Evolutionary conservation across 2,329 filamentous ascomycete species (phyloP).

Genomic region (Arthrinium phaeospermum): DNA sequence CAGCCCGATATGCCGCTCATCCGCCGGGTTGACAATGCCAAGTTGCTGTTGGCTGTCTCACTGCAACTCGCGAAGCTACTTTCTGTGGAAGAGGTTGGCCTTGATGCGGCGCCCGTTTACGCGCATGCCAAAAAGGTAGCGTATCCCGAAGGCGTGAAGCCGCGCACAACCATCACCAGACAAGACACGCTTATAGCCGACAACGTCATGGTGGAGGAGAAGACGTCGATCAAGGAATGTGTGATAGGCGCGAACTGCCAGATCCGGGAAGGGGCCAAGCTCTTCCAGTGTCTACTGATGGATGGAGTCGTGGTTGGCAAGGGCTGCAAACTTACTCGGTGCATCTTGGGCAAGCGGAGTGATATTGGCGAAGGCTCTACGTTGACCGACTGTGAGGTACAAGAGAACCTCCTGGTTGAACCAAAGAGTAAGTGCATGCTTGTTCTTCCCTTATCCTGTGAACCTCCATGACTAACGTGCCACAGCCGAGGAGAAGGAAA

Average conservation of each 20-base stretch:
- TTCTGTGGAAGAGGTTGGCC: constrained; percentile 68
- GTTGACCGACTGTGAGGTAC: constrained; percentile 90
- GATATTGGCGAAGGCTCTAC: constrained; percentile 81
- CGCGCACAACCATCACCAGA: constrained; percentile 80
- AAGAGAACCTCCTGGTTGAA: constrained; percentile 86
- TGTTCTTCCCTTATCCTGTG: constrained; percentile 3
- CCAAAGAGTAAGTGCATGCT: constrained; percentile 65
- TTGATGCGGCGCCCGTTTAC: constrained; percentile 69
- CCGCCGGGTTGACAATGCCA: constrained; percentile 85
- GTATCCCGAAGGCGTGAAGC: constrained; percentile 81
- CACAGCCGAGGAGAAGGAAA: constrained; percentile 70
- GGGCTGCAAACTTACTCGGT: constrained; percentile 83
- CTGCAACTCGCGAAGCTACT: constrained; percentile 85
- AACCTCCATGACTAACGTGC: constrained; percentile 22
- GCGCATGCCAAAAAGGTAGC: constrained; percentile 82
- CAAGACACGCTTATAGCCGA: constrained; percentile 84
- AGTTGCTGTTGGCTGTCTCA: constrained; percentile 80
- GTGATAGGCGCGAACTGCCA: constrained; percentile 88
- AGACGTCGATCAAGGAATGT: constrained; percentile 88
- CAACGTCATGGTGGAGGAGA: constrained; percentile 88
- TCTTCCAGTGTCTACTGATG: constrained; percentile 91
- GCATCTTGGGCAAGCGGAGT: constrained; percentile 81
- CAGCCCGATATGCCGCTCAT: constrained; percentile 67
- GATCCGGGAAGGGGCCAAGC: constrained; percentile 82
- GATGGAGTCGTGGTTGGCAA: constrained; percentile 87